Evolutionary conservation across 1,284 basidiomycete genomes (phyloP), one percentile per base, ranked within the genome.

Genomic region (Fomitiporia mediterranea): DNA sequence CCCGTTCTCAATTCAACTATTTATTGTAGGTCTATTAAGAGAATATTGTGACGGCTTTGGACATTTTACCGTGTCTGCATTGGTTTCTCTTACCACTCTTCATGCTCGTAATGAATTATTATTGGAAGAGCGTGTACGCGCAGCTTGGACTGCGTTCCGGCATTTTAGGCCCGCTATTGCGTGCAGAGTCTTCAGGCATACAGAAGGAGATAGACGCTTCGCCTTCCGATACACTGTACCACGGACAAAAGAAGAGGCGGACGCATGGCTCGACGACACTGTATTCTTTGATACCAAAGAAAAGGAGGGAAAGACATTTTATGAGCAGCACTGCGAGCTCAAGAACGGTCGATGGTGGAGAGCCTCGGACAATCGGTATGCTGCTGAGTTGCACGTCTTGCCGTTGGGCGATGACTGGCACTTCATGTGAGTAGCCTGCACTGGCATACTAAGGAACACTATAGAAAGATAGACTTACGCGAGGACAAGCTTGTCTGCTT

Each of bases 301-400:
- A 2, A 30, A n/a, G n/a, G n/a, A n/a, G n/a, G n/a, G 25, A 2
- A 27, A 25, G 4, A 15, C 32, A 13, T 6, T 52, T 37, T 52
- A 52, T 23, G 38, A 52, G 38, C 40, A 28, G 28, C 38, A 52
- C 30, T 42, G 51, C 30, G 51, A 4, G 38, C 38, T 52, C 15
- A 52, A 52, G 51, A 37, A 52, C 3, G 40, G 40, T 7, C 51
- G 40, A 11, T 52, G 51, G 51, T 52, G 51, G 51, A 23, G 17
- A 8, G 9, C 15, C n/a, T 42, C 51, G 13, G 51, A 19, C 4
- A 19, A 42, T 39, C 51, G 32, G 19, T 32, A 52, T 32, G 40
- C 19, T 8, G 37, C 38, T 7, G 51, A 52, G 38, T 27, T 52
- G 2, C 51, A 52, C 37, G 51, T 50, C 34, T 50, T 32, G 30